phyloP scores from a whole-genome alignment of 345 rosid genomes.

The Gossypium rotundifolium region DNA sequence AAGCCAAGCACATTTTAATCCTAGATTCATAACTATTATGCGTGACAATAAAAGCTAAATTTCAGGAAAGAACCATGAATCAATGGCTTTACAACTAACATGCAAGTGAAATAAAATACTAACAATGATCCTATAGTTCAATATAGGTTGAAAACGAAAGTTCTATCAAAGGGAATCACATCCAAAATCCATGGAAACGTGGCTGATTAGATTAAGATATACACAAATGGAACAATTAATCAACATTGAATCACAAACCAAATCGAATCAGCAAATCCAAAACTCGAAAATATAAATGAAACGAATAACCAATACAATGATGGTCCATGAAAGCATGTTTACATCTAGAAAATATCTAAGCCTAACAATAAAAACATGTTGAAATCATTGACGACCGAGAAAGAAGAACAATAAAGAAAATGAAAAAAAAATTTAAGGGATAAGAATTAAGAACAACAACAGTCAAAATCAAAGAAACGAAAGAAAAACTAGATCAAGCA shows the following conservation, averaged over 20 bases:
- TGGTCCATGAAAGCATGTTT: neutral
- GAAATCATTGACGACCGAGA: too few relatives aligned
- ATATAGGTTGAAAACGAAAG: neutral
- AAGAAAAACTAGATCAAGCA: too few relatives aligned
- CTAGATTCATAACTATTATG: neutral
- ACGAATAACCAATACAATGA: neutral
- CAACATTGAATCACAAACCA: neutral
- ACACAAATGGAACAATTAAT: neutral
- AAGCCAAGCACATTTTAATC: neutral
- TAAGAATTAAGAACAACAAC: neutral
- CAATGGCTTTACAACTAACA: too few relatives aligned
- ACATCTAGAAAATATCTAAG: neutral
- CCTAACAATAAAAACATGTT: neutral
- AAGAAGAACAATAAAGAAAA: too few relatives aligned
- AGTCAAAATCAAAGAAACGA: conserved; percentile 2
- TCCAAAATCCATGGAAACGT: neutral
- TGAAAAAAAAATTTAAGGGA: neutral
- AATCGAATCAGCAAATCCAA: neutral
- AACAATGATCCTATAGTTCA: neutral
- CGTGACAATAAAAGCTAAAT: neutral
- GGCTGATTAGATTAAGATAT: neutral
- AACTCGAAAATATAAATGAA: neutral
- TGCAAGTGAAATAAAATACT: neutral
- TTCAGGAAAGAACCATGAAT: too few relatives aligned
- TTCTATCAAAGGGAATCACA: neutral